Percentiles rank a stretch among this genome's conserved stretches.
phyloP scores from a whole-genome alignment of 805 yeast genomes.

The Candida qinlingensis region DNA sequence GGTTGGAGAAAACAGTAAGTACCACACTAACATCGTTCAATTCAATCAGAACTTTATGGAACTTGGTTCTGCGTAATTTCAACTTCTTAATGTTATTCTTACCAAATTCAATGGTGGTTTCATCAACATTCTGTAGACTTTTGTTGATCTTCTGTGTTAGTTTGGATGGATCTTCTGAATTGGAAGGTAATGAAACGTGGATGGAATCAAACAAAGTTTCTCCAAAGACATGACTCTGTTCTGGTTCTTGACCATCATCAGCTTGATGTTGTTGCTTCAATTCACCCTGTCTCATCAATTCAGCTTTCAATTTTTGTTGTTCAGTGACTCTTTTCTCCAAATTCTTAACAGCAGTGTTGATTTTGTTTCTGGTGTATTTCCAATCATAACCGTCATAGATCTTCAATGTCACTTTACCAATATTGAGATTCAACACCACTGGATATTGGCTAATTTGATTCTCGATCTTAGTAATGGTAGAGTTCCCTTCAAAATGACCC shows the following conservation, averaged over 20 bases:
- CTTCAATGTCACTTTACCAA: slow-evolving; percentile 36
- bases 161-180: slow-evolving; percentile 35
- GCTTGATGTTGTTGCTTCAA: too few species aligned
- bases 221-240: slow-evolving; percentile 35
- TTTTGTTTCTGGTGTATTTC: slow-evolving; percentile 66
- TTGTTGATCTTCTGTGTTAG: slow-evolving; percentile 52
- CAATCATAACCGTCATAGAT: slow-evolving; percentile 93
- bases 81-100: slow-evolving; percentile 37
- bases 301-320: slow-evolving; percentile 10
- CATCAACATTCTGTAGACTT: slow-evolving; percentile 31
- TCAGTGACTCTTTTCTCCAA: slow-evolving; percentile 46
- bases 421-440: slow-evolving; percentile 24
- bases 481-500: slow-evolving; percentile 18
- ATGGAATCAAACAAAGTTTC: slow-evolving; percentile 77
- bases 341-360: slow-evolving; percentile 57
- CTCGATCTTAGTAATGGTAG: background rate
- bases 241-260: background rate
- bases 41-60: slow-evolving; percentile 55
- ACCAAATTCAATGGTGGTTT: slow-evolving; percentile 17
- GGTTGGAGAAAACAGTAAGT: slow-evolving; percentile 39
- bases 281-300: background rate
- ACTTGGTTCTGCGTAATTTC: slow-evolving; percentile 57
- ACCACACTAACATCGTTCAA: slow-evolving; percentile 46
- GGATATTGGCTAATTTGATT: slow-evolving; percentile 6
- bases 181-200: slow-evolving; percentile 52